Evolutionary conservation across 2,329 filamentous ascomycete species (phyloP), one percentile per base, ranked within the genome.

Genomic region (Stagonosporopsis tanaceti): DNA sequence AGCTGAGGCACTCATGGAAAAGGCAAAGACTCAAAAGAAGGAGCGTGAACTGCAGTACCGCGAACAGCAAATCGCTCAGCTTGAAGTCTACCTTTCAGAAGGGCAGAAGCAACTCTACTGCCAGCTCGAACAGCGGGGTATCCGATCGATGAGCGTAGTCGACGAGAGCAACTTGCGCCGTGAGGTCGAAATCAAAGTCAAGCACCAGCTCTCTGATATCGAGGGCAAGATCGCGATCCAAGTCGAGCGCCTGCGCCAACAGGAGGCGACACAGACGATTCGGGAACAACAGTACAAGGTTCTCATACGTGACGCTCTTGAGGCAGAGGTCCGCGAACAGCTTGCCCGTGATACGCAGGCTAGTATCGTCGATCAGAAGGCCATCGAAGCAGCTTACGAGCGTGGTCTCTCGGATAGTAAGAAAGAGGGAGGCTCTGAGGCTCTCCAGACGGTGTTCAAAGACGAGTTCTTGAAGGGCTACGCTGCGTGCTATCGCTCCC

Each of bases 41-140:
- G 45, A 62, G 25, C 54, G 58, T 1, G 59, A 61, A 2, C 32
- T 71, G 1, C 28, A 53, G 0, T 24, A 53, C 4, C 68, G 68
- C 1, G 59, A 65, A 14, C 39, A 52, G 6, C 54, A 40, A 1
- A 62, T 69, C 11, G 30, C 57, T 6, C 62, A 69, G 25, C 6
- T 60, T 0, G 71, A 73, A 30, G 22, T 55, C 0, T 67, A 65
- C 30, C 64, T 72, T 2, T 30, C 59, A 5, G 51, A 59, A 22
- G 71, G 71, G 6, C 68, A 72, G 45, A 67, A 61, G 28, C 64
- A 68, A 15, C 41, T 69, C 5, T 41, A 57, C 11, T 28, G 44
- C 20, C 34, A 62, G 17, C 46, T 61, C 1, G 61, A 64, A 14
- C 30, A 64, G 20, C 48, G 53, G 0, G 64, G 59, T 2, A 50